Conservation (phyloP, 352 stramenopile species). For the Poterioochromonas sp. region DNA sequence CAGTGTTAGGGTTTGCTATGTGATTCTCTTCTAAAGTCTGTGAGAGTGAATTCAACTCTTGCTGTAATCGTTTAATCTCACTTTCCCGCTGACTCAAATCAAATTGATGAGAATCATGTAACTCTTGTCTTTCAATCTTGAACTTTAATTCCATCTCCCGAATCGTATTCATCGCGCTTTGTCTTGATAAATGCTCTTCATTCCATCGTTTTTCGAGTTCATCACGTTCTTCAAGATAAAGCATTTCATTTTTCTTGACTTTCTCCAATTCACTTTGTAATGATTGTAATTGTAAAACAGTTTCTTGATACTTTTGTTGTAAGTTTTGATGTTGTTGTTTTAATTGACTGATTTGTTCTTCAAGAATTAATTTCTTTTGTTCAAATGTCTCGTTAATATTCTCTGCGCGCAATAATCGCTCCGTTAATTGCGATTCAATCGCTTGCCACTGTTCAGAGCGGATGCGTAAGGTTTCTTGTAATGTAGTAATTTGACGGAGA, state of each 20-base stretch:
- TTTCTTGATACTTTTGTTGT: background rate
- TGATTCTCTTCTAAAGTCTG: too few species aligned
- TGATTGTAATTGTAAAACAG: background rate
- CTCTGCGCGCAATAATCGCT: slow-evolving; percentile 6
- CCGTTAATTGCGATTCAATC: background rate
- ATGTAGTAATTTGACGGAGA: slow-evolving; percentile 16
- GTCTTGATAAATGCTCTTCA: background rate
- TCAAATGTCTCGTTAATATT: background rate
- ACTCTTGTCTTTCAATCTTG: background rate
- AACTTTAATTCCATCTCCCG: slow-evolving; percentile 4
- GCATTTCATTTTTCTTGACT: background rate
- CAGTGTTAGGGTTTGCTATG: too few species aligned
- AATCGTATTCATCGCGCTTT: background rate
- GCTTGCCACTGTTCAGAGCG: background rate
- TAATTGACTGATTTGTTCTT: background rate
- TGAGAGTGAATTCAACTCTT: background rate
- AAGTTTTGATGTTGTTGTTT: background rate
- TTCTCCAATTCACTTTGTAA: background rate
- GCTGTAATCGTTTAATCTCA: background rate
- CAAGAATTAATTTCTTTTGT: background rate
- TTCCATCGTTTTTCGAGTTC: background rate
- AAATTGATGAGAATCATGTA: background rate
- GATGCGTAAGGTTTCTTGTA: slow-evolving; percentile 5
- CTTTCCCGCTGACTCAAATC: background rate
- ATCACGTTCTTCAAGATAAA: background rate